Evolutionary conservation across 2,329 filamentous ascomycete genomes (phyloP), one percentile per base, ranked within the genome.

Genomic region (Nemania sp.): DNA sequence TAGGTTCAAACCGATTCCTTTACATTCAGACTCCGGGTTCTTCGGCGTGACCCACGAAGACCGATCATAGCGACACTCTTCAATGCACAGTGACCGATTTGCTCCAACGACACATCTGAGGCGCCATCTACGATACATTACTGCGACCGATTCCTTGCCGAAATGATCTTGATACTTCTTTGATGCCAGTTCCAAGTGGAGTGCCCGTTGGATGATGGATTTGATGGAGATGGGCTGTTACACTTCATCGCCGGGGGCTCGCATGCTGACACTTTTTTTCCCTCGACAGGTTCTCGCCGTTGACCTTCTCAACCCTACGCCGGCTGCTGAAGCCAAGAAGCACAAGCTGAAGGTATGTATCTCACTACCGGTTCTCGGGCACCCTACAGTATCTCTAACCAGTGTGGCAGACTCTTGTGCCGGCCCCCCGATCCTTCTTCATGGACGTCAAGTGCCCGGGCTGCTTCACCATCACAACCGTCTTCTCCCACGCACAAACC

Each of bases 371-470:
- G 33, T 33, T 4, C 23, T 28, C 15, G 2, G 24, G 3, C 15
- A 23, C 4, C 5, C 14, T 40, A 23, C 43, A 20, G 5, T 57
- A 40, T 26, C 37, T 41, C 56, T 64, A 59, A 66, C 56, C 39
- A 64, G 62, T 56, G 61, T 53, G 14, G 49, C 68, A 95, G 91
- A 91, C 85, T 68, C 90, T 99, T 72, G 94, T 99, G 76, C 94
- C 94, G 72, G 88, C 86, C 67, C 94, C 94, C 73, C 91, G 94
- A 78, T 97, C 93, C 68, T 99, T 97, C 90, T 99, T 99, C 90
- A 99, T 99, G 94, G 94, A 99, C 77, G 94, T 99, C 84, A 99
- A 99, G 89, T 99, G 94, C 90, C 94, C 94, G 77, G 94, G 94
- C 74, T 99, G 94, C 90, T 99, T 97, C 89, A 97, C 92, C 79